Evolutionary conservation across 208 protist species (phyloP), one percentile per base, ranked within the genome.

Genomic region (Trypanosoma conorhini): DNA sequence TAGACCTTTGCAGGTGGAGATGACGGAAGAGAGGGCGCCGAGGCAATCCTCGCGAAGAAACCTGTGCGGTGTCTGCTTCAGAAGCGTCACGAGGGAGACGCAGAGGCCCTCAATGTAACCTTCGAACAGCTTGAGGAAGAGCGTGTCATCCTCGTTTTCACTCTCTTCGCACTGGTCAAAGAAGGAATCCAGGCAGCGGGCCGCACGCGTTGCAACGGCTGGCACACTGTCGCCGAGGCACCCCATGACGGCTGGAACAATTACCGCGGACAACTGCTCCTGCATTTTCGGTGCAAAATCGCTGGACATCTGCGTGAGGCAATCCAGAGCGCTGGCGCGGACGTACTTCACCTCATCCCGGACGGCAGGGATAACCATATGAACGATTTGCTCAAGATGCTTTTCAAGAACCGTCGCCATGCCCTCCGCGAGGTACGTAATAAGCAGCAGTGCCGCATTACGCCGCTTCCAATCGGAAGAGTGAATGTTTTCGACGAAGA

Each of bases 281-380:
- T 93, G 81, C 24, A 94, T 28, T 30, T 80, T 57, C 28, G 86
- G 85, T 19, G 72, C 64, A 60, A 95, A 94, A 76, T 94, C 86
- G 22, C 62, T 77, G 60, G 80, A 89, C 51, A 93, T 70, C 76
- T 95, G 87, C 15, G 86, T 76, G 26, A 96, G 40, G 66, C 85
- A 92, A 57, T 91, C 83, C 15, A 96, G 67, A 31, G 86, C 80
- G 57, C 68, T 86, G 22, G 79, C 72, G 22, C 92, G 88, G 24
- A 96, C 92, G 65, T 90, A 91, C 72, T 93, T 93, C 62, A 79
- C 74, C 55, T 89, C 86, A 66, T 94, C 89, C 28, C 66, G 70
- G 10, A 92, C 60, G 48, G 77, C 72, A 31, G 79, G 71, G 21
- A 94, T 40, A 17, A 94, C 70, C 48, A 73, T 67, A 13, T 76